Base-by-base conservation (phyloP, 371 early-diverging fungal genomes). In the Dichotomocladium elegans region DNA sequence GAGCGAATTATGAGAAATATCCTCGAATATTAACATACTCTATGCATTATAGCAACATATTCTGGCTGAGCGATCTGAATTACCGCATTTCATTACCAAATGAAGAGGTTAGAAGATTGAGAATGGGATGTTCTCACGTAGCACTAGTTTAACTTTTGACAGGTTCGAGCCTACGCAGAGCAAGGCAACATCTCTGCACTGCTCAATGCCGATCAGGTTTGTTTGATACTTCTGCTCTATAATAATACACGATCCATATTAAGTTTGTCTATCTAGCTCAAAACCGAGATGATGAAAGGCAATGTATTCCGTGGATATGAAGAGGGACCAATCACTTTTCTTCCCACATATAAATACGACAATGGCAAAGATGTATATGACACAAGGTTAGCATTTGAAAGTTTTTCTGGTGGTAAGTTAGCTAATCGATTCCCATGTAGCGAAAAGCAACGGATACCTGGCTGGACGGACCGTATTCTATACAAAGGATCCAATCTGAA, bases 331-430 rank as follows among this genome's bases (percentile, higher is more conserved):
- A 86, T 97, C 22, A 76, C 70, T 0, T 98, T 98, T 63, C 69
- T 76, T 14, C 99, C 99, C 1, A 98, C 98, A 0, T 98, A 98
- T 74, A 95, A 95, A 66, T 97, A 88, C 63, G 91, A 94, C 58
- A 83, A 86, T 55, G 92, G 93, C 0, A 90, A 90, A 0, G 73
- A 81, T 53, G 53, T 61, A 11, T 98, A 94, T 64, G 96, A 97
- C 61, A 87, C 89, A 2, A 90, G 88, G 89, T 86, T 67, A 29
- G 5, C 10, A 7, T 25, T 1, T 25, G 8, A 34, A 19, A 8
- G 7, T 7, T 28, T 15, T 26, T 29, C 37, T 15, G 10, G 17
- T 24, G n/a, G 1, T 35, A 26, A 12, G 29, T 19, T 22, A 22
- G 19, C 17, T 43, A 3, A 35, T 28, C 25, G 3, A 54, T 11